phyloP scores from a whole-genome alignment of 345 rosid genomes.

The Brassica incana region DNA sequence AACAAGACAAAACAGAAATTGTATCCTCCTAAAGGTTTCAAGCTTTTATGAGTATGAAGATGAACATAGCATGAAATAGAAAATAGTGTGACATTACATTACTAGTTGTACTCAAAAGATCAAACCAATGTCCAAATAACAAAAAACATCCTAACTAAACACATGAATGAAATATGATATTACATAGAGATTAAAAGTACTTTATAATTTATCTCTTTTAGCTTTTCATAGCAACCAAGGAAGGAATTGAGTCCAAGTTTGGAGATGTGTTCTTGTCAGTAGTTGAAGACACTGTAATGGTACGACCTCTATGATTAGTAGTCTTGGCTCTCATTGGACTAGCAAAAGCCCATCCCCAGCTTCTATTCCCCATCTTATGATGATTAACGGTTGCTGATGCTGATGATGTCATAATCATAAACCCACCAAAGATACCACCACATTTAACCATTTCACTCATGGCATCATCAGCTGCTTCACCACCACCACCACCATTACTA shows the following conservation, averaged over 20 bases:
- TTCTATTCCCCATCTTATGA: slow-evolving; percentile 43
- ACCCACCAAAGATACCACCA: slow-evolving; percentile 97
- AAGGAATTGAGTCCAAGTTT: slow-evolving; percentile 70
- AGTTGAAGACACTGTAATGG: slow-evolving; percentile 32
- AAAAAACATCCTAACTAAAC: slow-evolving; percentile 34
- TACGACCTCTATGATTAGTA: slow-evolving; percentile 38
- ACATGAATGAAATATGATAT: slow-evolving; percentile 31
- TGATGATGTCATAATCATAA: slow-evolving; percentile 67
- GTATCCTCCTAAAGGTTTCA: slow-evolving; percentile 22
- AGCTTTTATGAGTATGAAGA: slow-evolving; percentile 25
- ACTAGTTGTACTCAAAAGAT: slow-evolving; percentile 13
- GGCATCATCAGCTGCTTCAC: slow-evolving; percentile 31
- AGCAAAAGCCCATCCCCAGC: slow-evolving; percentile 95
- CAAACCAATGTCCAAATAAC: slow-evolving; percentile 30
- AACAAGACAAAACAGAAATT: slow-evolving; percentile 27
- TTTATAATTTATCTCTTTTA: slow-evolving; percentile 17
- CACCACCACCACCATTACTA: slow-evolving; percentile 15
- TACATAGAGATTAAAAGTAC: background rate
- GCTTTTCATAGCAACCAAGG: slow-evolving; percentile 66
- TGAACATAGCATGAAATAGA: slow-evolving; percentile 12
- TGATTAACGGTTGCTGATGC: slow-evolving; percentile 43
- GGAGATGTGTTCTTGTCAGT: slow-evolving; percentile 33
- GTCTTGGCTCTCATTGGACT: slow-evolving; percentile 91
- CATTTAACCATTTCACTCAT: slow-evolving; percentile 84
- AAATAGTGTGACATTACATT: slow-evolving; percentile 26